phyloP scores from a whole-genome alignment of 371 early-diverging fungal species.

The Chytridiales sp. region DNA sequence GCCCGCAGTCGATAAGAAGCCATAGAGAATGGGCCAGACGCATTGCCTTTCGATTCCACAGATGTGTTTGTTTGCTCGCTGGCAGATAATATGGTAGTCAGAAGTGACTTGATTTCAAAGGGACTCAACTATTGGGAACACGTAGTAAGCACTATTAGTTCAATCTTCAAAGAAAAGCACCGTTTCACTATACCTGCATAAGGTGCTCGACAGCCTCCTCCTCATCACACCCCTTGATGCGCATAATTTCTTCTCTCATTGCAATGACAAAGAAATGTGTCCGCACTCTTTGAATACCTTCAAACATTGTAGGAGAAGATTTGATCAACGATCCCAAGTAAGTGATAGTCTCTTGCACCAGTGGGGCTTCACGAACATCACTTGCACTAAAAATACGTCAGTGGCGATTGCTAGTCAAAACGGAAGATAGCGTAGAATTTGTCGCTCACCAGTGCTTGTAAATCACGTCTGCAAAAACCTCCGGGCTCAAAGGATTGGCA shows the following conservation, averaged over 20 bases:
- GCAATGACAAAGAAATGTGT: conserved; percentile 82
- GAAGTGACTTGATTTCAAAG: conserved; percentile 72
- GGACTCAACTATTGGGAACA: conserved; percentile 53
- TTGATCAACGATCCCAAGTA: conserved; percentile 76
- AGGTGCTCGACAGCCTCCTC: conserved; percentile 77
- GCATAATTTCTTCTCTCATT: conserved; percentile 79
- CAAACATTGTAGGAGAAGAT: conserved; percentile 68
- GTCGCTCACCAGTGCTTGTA: conserved; percentile 49
- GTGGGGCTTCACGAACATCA: conserved; percentile 81
- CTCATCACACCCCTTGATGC: conserved; percentile 69
- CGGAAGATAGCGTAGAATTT: neutral
- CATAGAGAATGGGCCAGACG: conserved; percentile 3
- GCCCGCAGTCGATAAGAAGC: conserved; percentile 19
- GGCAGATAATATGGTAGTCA: conserved; percentile 74
- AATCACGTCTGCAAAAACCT: conserved; percentile 64
- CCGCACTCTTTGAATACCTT: conserved; percentile 79
- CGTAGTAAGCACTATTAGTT: neutral
- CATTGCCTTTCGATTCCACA: conserved; percentile 18
- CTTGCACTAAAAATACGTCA: conserved; percentile 28
- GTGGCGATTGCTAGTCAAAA: neutral
- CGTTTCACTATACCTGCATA: conserved; percentile 63
- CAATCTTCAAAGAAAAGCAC: neutral
- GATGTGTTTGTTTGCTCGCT: conserved; percentile 37
- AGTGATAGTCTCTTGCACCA: conserved; percentile 82
- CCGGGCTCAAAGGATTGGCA: conserved; percentile 70